Evolutionary conservation across 257 asterid species (phyloP).

Genomic region (Solanum appendiculatum): DNA sequence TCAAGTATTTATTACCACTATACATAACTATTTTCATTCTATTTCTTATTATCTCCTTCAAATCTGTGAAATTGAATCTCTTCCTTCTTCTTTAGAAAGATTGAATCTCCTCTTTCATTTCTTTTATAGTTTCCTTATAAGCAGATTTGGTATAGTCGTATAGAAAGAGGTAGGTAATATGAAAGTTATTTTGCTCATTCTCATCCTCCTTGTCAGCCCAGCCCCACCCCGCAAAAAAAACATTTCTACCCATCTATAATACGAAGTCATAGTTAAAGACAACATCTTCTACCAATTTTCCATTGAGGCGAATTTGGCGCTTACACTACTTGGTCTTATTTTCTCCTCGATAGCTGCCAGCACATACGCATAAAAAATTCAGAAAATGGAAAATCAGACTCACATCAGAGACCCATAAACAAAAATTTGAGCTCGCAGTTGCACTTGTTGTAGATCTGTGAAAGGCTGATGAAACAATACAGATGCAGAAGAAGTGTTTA

Average conservation of each 20-base stretch:
- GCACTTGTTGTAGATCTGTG: slow-evolving; percentile 92
- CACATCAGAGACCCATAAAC: slow-evolving; percentile 98
- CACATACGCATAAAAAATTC: neutral
- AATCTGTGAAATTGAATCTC: neutral
- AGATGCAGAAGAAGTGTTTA: slow-evolving; percentile 60
- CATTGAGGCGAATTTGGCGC: neutral
- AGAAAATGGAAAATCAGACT: slow-evolving; percentile 17
- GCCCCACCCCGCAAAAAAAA: neutral
- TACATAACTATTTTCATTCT: neutral
- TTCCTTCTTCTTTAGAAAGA: neutral
- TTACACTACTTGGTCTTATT: neutral
- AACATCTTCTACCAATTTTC: neutral
- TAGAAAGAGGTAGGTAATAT: neutral
- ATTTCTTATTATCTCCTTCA: neutral
- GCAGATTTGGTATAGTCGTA: neutral
- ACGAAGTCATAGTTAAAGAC: neutral
- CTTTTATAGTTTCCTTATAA: neutral
- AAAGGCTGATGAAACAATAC: slow-evolving; percentile 76
- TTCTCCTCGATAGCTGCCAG: neutral
- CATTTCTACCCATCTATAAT: neutral
- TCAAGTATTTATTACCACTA: neutral
- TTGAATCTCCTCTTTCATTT: neutral
- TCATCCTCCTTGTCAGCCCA: neutral
- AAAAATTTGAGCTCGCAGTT: slow-evolving; percentile 91
- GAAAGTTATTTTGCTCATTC: neutral